Percentiles rank a stretch among this genome's conserved stretches.
Conservation (phyloP, 2,329 filamentous ascomycete genomes). For the Hypoxylon sp. region DNA sequence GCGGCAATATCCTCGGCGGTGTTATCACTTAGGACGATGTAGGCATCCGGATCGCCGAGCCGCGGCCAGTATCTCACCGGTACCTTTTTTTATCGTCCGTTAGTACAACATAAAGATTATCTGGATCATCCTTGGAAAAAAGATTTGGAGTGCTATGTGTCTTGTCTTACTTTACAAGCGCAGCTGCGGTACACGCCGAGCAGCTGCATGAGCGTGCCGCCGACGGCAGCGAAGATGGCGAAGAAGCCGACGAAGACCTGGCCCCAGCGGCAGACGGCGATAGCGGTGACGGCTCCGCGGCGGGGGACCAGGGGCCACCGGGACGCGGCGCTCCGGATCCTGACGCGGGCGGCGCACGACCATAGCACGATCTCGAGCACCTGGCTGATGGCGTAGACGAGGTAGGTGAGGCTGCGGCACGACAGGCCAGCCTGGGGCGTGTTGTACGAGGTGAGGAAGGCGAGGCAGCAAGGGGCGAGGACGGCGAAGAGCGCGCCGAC, state of each 20-base stretch:
- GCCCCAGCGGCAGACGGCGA: constrained; percentile 43
- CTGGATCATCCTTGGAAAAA: too few species aligned
- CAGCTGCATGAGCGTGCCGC: constrained; percentile 44
- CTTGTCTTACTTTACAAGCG: constrained; percentile 38
- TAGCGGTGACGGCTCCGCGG: too few species aligned
- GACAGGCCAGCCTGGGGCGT: constrained; percentile 46
- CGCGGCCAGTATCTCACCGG: constrained; percentile 37
- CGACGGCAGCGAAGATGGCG: constrained; percentile 41
- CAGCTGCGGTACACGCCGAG: constrained; percentile 44
- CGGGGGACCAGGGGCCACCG: constrained; percentile 39
- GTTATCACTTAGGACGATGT: constrained; percentile 42
- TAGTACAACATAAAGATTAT: too few species aligned
- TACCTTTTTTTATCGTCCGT: too few species aligned
- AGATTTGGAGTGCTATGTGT: too few species aligned
- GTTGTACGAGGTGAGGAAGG: constrained; percentile 47
- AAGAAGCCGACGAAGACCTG: constrained; percentile 45
- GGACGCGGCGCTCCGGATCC: constrained; percentile 38
- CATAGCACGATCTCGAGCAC: constrained; percentile 44
- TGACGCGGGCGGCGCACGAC: constrained; percentile 41
- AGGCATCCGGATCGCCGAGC: constrained; percentile 30
- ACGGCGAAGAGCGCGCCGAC: constrained; percentile 36
- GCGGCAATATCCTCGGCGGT: constrained; percentile 38
- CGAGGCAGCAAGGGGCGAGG: constrained; percentile 43
- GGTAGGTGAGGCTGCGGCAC: constrained; percentile 46
- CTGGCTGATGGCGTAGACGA: constrained; percentile 47